Conservation (phyloP, 2,329 filamentous ascomycete species). For the Paraphoma sp. region DNA sequence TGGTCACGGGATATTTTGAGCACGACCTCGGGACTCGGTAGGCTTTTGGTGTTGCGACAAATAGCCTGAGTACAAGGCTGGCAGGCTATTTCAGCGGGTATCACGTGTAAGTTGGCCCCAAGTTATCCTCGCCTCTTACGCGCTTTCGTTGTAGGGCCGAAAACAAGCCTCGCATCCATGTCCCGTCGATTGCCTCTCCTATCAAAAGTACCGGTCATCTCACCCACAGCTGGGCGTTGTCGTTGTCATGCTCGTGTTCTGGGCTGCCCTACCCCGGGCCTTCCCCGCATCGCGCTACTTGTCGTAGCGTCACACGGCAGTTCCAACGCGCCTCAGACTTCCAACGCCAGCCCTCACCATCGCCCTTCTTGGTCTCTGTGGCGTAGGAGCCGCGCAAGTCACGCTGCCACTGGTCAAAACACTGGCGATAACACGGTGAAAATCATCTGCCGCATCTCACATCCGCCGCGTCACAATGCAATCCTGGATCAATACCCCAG, state of each 20-base stretch:
- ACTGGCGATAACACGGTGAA: not conserved
- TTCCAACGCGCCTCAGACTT: conserved; percentile 2
- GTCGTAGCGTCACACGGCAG: conserved; percentile 12
- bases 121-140: too few species aligned
- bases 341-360: not conserved
- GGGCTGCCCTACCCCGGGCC: not conserved
- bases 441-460: conserved; percentile 7
- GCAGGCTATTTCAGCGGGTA: too few species aligned
- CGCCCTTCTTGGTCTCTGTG: not conserved
- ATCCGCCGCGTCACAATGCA: not conserved
- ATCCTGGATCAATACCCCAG: conserved; percentile 1
- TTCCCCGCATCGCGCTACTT: conserved; percentile 17
- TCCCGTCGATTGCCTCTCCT: not conserved
- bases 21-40: too few species aligned
- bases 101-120: too few species aligned
- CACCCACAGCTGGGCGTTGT: not conserved
- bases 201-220: not conserved
- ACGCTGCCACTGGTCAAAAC: not conserved
- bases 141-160: too few species aligned
- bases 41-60: too few species aligned
- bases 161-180: too few species aligned
- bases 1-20: too few species aligned
- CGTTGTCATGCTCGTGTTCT: conserved; percentile 2
- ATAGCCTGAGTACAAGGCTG: too few species aligned
- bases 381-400: not conserved